Evolutionary conservation across 352 stramenopile species (phyloP).

Genomic region (Saprolegnia parasitica): DNA sequence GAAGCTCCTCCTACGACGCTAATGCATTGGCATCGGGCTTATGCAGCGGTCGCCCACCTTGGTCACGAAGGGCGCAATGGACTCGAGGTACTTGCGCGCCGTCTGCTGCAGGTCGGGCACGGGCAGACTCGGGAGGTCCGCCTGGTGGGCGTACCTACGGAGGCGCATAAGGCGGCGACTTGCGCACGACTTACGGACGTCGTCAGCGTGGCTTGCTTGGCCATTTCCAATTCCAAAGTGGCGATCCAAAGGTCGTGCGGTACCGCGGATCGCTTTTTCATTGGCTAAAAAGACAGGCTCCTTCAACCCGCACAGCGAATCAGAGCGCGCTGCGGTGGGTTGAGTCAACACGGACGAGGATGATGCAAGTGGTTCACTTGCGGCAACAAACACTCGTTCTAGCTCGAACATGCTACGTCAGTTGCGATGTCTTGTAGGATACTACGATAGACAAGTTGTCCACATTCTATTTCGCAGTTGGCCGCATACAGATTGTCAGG

Average conservation of each 20-base stretch:
- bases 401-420: too few relatives aligned
- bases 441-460: too few relatives aligned
- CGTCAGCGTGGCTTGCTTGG: background rate
- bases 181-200: slow-evolving; percentile 13
- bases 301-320: background rate
- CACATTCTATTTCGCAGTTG: too few relatives aligned
- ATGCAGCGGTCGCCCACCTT: slow-evolving; percentile 30
- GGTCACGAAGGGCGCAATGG: slow-evolving; percentile 50
- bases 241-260: background rate
- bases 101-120: slow-evolving; percentile 84
- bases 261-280: background rate
- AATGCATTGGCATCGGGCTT: background rate
- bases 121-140: slow-evolving; percentile 58
- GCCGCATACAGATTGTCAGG: too few relatives aligned
- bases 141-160: slow-evolving; percentile 53
- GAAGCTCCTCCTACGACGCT: slow-evolving; percentile 49
- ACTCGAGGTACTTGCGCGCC: slow-evolving; percentile 71
- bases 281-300: background rate
- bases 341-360: slow-evolving; percentile 1
- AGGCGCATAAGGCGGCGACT: background rate
- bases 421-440: too few relatives aligned
- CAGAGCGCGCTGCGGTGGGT: background rate
- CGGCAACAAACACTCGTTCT: too few relatives aligned
- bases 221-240: slow-evolving; percentile 1
- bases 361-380: background rate